A percentile compares a stretch with the other conserved stretches of the same genome.
Conservation (phyloP, 139 green algal genomes). For the Tetraselmis chui region DNA sequence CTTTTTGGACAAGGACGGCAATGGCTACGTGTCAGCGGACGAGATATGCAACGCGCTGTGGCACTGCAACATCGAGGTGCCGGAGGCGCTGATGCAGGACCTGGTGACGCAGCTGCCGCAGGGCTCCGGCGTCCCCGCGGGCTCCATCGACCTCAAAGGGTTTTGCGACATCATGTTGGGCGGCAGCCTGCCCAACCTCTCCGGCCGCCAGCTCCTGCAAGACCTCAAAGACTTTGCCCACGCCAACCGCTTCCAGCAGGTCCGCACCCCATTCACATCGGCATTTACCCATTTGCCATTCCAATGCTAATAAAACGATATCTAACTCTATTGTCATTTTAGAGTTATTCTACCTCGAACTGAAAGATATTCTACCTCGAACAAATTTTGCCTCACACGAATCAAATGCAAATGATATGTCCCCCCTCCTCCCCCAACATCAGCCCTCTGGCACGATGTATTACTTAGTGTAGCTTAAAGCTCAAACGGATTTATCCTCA, state of each 20-base stretch:
- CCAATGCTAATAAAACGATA: too few species aligned
- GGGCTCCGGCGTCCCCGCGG: background rate
- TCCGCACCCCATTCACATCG: too few species aligned
- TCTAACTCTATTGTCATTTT: too few species aligned
- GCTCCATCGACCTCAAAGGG: background rate
- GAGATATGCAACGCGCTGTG: slow-evolving; percentile 18
- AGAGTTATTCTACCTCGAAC: too few species aligned
- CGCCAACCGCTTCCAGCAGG: background rate
- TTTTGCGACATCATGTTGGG: background rate
- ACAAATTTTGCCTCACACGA: too few species aligned
- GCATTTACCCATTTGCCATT: too few species aligned
- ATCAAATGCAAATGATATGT: too few species aligned
- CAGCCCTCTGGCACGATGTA: too few species aligned
- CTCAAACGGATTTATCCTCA: too few species aligned
- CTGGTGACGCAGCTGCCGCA: background rate
- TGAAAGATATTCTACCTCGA: too few species aligned
- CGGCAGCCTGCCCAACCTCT: background rate
- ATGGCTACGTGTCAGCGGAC: slow-evolving; percentile 17
- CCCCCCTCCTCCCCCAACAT: too few species aligned
- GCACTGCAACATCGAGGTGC: slow-evolving; percentile 20
- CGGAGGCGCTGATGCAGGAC: background rate
- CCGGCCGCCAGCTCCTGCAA: background rate
- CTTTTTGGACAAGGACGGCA: slow-evolving; percentile 21
- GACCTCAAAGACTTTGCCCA: background rate
- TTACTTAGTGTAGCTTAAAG: too few species aligned